Percentiles rank a stretch among this genome's conserved stretches.
These are phyloP conservation scores for Colletotrichum costaricense DNA, from an alignment of 2,329 filamentous ascomycete species.

Conservation along the genomic window DNA sequence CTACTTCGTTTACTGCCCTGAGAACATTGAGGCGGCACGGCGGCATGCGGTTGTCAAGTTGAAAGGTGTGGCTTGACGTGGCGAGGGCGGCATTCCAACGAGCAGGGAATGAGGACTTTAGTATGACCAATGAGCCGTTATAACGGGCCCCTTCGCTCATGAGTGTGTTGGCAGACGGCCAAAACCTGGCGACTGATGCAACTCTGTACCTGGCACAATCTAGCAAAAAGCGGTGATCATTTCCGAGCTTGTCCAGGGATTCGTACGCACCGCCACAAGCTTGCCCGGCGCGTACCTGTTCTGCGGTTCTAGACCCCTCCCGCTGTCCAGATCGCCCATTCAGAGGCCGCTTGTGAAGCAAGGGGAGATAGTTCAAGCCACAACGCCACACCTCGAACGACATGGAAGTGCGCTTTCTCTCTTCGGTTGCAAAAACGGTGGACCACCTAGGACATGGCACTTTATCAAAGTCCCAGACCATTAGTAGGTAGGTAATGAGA, in stretches of 20 bases:
- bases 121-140: slow-evolving; percentile 16
- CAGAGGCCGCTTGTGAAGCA: not conserved
- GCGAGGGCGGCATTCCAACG: slow-evolving; percentile 18
- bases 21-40: not conserved
- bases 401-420: slow-evolving; percentile 4
- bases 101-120: not conserved
- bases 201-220: slow-evolving; percentile 24
- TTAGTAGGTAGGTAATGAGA: slow-evolving; percentile 7
- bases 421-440: slow-evolving; percentile 3
- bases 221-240: slow-evolving; percentile 33
- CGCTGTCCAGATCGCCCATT: not conserved
- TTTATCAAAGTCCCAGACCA: slow-evolving; percentile 26
- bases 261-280: slow-evolving; percentile 33
- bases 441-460: not conserved
- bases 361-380: slow-evolving; percentile 6
- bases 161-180: not conserved
- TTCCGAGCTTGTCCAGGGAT: slow-evolving; percentile 20
- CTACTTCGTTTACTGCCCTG: not conserved
- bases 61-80: slow-evolving; percentile 30
- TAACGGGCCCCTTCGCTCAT: slow-evolving; percentile 1
- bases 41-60: not conserved
- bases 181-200: slow-evolving; percentile 2
- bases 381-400: slow-evolving; percentile 3
- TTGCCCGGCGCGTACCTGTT: not conserved
- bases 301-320: slow-evolving; percentile 22